Percentiles rank a stretch among this genome's conserved stretches.
phyloP scores from a whole-genome alignment of 148 eudicot genomes.

The Chenopodium album region DNA sequence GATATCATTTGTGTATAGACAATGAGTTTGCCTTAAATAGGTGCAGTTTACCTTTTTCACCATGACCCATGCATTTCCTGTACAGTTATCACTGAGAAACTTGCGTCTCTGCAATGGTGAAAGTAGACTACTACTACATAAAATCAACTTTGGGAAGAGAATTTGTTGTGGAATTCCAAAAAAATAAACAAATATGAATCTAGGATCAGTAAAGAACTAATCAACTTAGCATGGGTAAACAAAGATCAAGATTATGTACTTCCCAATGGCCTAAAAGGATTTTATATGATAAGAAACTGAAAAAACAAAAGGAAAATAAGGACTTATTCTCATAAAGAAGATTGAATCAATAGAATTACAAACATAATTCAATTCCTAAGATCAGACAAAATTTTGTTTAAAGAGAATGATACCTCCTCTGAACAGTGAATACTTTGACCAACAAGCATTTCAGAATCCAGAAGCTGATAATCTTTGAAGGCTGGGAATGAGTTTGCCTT shows the following conservation, averaged over 20 bases:
- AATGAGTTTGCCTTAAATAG: slow-evolving; percentile 24
- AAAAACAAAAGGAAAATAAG: background rate
- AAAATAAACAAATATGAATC: background rate
- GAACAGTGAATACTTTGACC: background rate
- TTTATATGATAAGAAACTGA: background rate
- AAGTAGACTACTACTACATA: background rate
- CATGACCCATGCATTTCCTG: slow-evolving; percentile 15
- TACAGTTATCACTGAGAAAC: slow-evolving; percentile 25
- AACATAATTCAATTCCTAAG: background rate
- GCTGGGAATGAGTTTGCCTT: background rate
- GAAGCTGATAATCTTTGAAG: slow-evolving; percentile 3
- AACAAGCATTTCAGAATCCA: background rate
- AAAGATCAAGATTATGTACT: background rate
- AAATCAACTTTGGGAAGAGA: background rate
- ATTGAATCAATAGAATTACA: background rate
- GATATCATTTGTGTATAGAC: slow-evolving; percentile 23
- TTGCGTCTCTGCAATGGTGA: slow-evolving; percentile 13
- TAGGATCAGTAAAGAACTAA: background rate
- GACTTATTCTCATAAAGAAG: background rate
- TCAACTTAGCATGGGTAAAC: background rate
- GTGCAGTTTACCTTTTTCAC: slow-evolving; percentile 8
- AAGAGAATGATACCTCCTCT: background rate
- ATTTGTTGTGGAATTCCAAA: background rate
- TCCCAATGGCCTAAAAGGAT: background rate
- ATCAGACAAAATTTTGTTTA: background rate